These are phyloP conservation scores for Euphorbia corollata DNA, from an alignment of 441 rosid genomes.

Conservation along the genomic window DNA sequence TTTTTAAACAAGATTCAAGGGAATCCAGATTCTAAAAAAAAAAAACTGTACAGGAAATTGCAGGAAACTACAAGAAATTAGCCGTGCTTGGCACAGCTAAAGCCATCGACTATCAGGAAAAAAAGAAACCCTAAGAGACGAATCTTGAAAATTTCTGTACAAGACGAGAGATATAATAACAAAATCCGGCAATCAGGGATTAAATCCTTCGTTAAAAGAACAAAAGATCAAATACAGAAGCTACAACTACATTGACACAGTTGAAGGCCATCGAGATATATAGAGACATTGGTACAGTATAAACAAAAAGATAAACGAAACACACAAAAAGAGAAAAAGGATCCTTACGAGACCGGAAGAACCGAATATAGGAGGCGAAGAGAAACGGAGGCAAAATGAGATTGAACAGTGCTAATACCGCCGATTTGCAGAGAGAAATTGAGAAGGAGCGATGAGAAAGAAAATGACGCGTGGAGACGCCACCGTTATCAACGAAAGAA, in stretches of 20 bases:
- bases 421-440: slow-evolving; percentile 1
- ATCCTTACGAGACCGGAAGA: slow-evolving; percentile 26
- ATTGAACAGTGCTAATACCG: not conserved
- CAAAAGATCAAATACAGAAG: slow-evolving; percentile 1
- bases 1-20: not conserved
- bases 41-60: slow-evolving; percentile 4
- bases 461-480: slow-evolving; percentile 19
- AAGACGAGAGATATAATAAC: not conserved
- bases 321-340: not conserved
- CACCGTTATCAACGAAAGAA: not conserved
- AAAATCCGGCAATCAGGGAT: not conserved
- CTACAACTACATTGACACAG: not conserved
- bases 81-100: slow-evolving; percentile 1
- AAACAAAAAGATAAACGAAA: not conserved
- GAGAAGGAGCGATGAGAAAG: not conserved
- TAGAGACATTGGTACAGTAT: not conserved
- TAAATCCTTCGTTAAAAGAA: not conserved
- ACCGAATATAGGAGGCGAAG: slow-evolving; percentile 10
- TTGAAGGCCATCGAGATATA: slow-evolving; percentile 2
- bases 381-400: slow-evolving; percentile 16
- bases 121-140: not conserved
- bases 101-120: not conserved
- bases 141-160: slow-evolving; percentile 4
- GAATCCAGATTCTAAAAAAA: slow-evolving; percentile 10
- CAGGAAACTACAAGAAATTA: slow-evolving; percentile 12